Percentiles rank a stretch among this genome's conserved stretches.
Evolutionary conservation across 225 moss, liverwort and hornwort genomes (phyloP).

Genomic region (Climacium dendroides): DNA sequence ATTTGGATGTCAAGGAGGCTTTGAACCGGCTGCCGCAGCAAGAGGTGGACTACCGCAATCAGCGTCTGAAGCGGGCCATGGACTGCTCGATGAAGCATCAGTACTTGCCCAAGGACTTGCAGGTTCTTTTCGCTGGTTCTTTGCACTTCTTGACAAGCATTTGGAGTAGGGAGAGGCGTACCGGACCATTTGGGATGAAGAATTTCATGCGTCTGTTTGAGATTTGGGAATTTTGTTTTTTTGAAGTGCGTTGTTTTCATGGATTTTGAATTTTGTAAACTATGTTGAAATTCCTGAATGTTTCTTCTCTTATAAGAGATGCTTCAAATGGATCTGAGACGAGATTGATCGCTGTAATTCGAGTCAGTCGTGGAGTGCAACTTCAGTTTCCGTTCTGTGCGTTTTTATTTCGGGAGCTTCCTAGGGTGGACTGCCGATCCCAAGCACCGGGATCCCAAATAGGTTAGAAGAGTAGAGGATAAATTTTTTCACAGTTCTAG

Average conservation of each 20-base stretch:
- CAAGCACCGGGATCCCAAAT: not conserved
- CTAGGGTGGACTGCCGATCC: not conserved
- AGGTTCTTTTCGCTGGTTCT: not conserved
- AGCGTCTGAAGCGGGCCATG: conserved; percentile 48
- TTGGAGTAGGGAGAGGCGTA: not conserved
- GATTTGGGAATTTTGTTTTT: not conserved
- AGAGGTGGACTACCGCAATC: conserved; percentile 45
- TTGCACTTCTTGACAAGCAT: not conserved
- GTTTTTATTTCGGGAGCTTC: not conserved
- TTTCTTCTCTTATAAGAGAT: not conserved
- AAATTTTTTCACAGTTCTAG: not conserved
- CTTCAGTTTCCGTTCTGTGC: not conserved
- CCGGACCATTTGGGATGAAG: not conserved
- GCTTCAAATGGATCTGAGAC: not conserved
- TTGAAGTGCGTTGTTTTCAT: not conserved
- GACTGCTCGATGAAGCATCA: conserved; percentile 44
- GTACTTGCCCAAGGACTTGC: conserved; percentile 47
- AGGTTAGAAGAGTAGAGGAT: not conserved
- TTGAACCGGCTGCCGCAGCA: conserved; percentile 45
- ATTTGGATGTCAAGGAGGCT: conserved; percentile 53
- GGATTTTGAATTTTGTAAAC: not conserved
- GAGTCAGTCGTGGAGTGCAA: not conserved
- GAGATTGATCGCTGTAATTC: not conserved
- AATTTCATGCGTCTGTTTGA: not conserved
- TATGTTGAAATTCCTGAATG: not conserved